Evolutionary conservation across 306 rosid species (phyloP), one percentile per base, ranked within the genome.

Genomic region (Cotoneaster glaucophyllus): DNA sequence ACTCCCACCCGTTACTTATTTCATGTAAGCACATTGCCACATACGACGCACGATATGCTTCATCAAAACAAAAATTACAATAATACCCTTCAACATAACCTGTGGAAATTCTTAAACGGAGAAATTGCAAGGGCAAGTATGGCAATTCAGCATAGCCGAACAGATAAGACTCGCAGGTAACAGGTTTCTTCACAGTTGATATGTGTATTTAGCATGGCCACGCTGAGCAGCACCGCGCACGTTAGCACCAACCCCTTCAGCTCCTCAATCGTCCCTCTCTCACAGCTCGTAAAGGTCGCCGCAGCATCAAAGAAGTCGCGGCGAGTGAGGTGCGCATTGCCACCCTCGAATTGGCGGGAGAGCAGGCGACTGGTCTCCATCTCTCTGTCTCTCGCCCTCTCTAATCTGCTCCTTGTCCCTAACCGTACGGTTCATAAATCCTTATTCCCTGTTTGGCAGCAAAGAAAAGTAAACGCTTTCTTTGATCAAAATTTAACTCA

Each of bases 361-460:
- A 82, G 90, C 41, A 82, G 97, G 64, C 96, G 97, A 37, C 54
- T 75, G 79, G 79, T 92, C 79, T 90, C 93, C 69, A 50, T 91
- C 69, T 82, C 97, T 78, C 77, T 90, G 67, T 80, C 93, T 76
- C 77, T 92, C 3, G 72, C 84, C 74, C 85, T 95, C 73, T 85
- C 93, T 4, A 87, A 76, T 72, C 71, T 88, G 41, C 64, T 90
- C 83, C 80, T 86, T 69, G 9, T 69, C 79, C 89, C 97, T 73
- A 53, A 83, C 69, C 25, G 97, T 92, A 84, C 26, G 84, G 1
- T 1, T 39, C 41, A 26, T 65, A 3, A 9, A 19, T 26, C 59
- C 24, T 66, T 39, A 15, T 8, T 8, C 11, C 7, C 41, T 74
- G 67, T 64, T 73, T 65, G 70, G 71, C 61, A 64, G 37, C 54